phyloP scores from a whole-genome alignment of 148 eudicot species.

The Diospyros lotus region DNA sequence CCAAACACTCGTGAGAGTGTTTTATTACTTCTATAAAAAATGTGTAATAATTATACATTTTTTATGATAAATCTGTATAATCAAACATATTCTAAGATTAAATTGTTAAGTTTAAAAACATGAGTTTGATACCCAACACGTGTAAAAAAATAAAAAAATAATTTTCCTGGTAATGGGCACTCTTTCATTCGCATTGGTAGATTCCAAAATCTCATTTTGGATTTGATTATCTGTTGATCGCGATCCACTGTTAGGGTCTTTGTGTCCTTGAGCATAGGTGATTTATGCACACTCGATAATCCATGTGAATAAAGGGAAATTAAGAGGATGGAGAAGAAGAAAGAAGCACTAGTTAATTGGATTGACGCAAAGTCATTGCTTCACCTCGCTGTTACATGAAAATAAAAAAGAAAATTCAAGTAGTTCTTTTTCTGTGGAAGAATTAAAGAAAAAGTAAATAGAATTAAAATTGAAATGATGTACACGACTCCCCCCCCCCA shows the following conservation, averaged over 20 bases:
- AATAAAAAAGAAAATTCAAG: background rate
- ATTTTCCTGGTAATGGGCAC: background rate
- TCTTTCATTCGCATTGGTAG: constrained; percentile 11
- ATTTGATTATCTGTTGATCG: background rate
- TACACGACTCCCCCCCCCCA: too few relatives aligned
- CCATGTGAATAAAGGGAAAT: background rate
- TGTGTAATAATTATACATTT: too few relatives aligned
- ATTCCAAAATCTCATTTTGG: constrained; percentile 2
- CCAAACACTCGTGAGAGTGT: too few relatives aligned
- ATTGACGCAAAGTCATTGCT: background rate
- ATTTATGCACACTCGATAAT: background rate
- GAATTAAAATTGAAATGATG: background rate
- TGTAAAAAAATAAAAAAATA: background rate
- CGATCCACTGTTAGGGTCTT: background rate
- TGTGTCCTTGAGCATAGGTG: too few relatives aligned
- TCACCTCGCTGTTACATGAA: background rate
- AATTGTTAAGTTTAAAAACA: too few relatives aligned
- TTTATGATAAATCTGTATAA: too few relatives aligned
- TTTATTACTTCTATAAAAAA: too few relatives aligned
- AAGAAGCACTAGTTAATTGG: too few relatives aligned
- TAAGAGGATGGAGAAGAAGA: background rate
- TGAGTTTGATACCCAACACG: background rate
- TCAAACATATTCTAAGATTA: too few relatives aligned
- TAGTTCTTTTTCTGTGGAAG: background rate
- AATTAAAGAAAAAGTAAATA: background rate